A percentile compares a stretch with the other conserved stretches of the same genome.
Conservation (phyloP, 108 stramenopile genomes). For the Chaetoceros tenuissimus region DNA sequence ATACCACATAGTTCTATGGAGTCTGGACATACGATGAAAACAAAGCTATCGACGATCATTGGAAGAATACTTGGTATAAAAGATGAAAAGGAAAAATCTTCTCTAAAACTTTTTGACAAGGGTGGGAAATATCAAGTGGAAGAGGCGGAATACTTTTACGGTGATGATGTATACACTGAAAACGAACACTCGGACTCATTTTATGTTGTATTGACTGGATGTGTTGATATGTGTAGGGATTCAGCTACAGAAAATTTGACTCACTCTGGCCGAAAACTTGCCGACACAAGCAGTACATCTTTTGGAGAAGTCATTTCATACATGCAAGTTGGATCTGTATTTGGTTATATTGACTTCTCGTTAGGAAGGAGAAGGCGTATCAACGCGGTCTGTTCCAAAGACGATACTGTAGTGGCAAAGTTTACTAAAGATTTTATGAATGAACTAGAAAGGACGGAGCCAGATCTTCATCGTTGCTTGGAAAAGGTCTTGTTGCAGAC, state of each 20-base stretch:
- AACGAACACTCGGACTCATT: constrained; percentile 54
- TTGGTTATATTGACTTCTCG: constrained; percentile 80
- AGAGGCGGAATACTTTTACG: constrained; percentile 25
- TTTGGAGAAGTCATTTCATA: constrained; percentile 23
- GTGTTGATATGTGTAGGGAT: constrained; percentile 48
- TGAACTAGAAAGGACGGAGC: constrained; percentile 37
- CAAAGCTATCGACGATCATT: background rate
- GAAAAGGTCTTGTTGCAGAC: constrained; percentile 64
- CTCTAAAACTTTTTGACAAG: constrained; percentile 38
- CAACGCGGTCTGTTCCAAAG: constrained; percentile 44
- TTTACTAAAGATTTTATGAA: constrained; percentile 45
- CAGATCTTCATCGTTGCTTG: constrained; percentile 44
- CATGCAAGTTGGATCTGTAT: constrained; percentile 47
- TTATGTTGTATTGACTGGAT: constrained; percentile 63
- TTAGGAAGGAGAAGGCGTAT: constrained; percentile 54
- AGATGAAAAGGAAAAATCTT: constrained; percentile 30
- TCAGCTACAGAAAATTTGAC: constrained; percentile 9
- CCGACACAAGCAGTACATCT: background rate
- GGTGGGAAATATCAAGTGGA: constrained; percentile 50
- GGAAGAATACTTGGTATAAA: constrained; percentile 3
- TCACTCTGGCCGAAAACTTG: constrained; percentile 13
- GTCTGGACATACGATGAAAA: background rate
- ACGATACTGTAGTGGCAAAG: constrained; percentile 56
- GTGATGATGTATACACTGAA: constrained; percentile 40
- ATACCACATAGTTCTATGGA: background rate